Evolutionary conservation across 1,284 basidiomycete species (phyloP).

Genomic region (Agroathelia rolfsii): DNA sequence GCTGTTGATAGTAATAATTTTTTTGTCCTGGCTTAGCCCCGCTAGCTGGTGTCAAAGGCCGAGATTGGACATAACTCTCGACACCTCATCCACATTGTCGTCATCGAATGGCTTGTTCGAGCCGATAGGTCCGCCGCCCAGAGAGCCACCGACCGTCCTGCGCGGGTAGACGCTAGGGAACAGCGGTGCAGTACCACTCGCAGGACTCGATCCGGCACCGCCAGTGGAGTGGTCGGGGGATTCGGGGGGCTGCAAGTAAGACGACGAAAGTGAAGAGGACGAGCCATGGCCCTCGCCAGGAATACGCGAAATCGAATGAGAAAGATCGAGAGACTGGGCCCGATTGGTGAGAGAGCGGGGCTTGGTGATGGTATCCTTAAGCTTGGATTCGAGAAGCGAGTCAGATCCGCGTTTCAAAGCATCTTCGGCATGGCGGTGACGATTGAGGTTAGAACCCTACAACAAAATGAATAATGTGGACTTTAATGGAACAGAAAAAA

Average conservation of each 20-base stretch:
- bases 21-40: too few relatives aligned
- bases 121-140: conserved; percentile 47
- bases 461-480: conserved; percentile 7
- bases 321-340: conserved; percentile 73
- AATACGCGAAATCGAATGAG: conserved; percentile 67
- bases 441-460: conserved; percentile 56
- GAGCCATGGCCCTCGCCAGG: too few relatives aligned
- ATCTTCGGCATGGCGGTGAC: conserved; percentile 60
- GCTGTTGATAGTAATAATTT: too few relatives aligned
- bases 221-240: conserved; percentile 69
- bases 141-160: too few relatives aligned
- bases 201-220: conserved; percentile 62
- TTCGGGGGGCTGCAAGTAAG: conserved; percentile 53
- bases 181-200: conserved; percentile 61
- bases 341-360: conserved; percentile 70
- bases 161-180: conserved; percentile 81
- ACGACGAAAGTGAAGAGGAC: conserved; percentile 58
- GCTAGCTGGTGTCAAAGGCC: conserved; percentile 39
- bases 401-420: conserved; percentile 79
- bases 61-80: conserved; percentile 69
- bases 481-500: conserved; percentile 14
- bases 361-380: conserved; percentile 69
- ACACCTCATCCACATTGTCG: conserved; percentile 59
- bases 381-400: conserved; percentile 76
- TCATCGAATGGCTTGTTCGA: conserved; percentile 44